Evolutionary conservation across 164 flowering plant species (phyloP).

Genomic region (Dillenia suffruticosa): DNA sequence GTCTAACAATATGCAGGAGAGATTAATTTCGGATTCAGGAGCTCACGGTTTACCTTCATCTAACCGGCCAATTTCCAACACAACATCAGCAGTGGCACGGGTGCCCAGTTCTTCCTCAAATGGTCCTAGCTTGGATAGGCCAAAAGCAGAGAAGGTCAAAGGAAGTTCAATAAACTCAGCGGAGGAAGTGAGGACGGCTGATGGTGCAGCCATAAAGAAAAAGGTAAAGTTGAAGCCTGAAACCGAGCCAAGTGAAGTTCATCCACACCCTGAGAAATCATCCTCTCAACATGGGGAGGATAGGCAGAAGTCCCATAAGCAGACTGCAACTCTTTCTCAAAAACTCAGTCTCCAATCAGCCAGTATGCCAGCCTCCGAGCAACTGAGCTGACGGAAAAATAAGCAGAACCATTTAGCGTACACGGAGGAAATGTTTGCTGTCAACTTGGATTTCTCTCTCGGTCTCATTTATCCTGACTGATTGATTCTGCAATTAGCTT

Average conservation of each 20-base stretch:
- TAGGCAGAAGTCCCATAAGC: conserved; percentile 31
- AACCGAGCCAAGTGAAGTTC: conserved; percentile 21
- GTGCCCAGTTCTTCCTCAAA: conserved; percentile 19
- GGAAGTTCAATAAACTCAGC: conserved; percentile 26
- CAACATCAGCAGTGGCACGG: conserved; percentile 11
- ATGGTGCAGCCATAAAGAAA: conserved; percentile 32
- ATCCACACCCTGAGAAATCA: conserved; percentile 34
- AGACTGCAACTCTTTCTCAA: conserved; percentile 1
- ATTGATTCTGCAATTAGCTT: too few species aligned
- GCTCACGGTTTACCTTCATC: conserved; percentile 16
- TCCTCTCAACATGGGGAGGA: conserved; percentile 32
- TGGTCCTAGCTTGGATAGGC: conserved; percentile 25
- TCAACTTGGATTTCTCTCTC: too few species aligned
- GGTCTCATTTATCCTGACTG: too few species aligned
- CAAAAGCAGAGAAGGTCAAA: conserved; percentile 44
- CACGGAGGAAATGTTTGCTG: too few species aligned
- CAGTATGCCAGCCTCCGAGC: conserved; percentile 21
- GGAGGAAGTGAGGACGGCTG: conserved; percentile 19
- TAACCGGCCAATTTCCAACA: conserved; percentile 19
- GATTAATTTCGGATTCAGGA: conserved; percentile 26
- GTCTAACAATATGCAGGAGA: conserved; percentile 28
- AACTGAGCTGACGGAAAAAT: conserved; percentile 18
- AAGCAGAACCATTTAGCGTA: too few species aligned
- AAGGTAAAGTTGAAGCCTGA: conserved; percentile 47
- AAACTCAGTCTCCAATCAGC: conserved; percentile 15